These are phyloP conservation scores for Colletotrichum higginsianum DNA, from an alignment of 2,329 filamentous ascomycete genomes.

Conservation along the genomic window DNA sequence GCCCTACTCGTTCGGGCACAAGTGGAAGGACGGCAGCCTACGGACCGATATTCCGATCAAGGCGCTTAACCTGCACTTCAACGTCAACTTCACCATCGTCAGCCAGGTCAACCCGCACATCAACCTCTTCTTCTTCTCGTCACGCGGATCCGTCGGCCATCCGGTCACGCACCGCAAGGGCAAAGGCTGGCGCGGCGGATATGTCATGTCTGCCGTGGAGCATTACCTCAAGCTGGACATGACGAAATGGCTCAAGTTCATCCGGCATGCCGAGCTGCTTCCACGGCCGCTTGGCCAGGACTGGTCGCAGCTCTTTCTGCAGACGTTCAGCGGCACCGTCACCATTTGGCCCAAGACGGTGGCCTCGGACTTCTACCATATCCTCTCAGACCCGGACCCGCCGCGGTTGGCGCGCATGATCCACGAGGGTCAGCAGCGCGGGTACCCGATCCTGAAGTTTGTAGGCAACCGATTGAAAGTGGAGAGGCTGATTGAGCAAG, in stretches of 20 bases:
- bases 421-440: conserved; percentile 88
- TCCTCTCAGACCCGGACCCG: conserved; percentile 86
- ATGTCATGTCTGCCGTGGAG: conserved; percentile 91
- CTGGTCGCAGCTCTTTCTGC: conserved; percentile 97
- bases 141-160: conserved; percentile 89
- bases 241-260: conserved; percentile 97
- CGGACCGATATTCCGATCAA: conserved; percentile 96
- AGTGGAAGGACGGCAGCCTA: conserved; percentile 98
- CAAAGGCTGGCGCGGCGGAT: conserved; percentile 95
- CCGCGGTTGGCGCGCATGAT: conserved; percentile 88
- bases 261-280: conserved; percentile 91
- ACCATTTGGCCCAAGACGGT: conserved; percentile 94
- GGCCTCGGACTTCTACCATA: conserved; percentile 85
- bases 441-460: conserved; percentile 94
- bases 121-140: conserved; percentile 98
- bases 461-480: conserved; percentile 88
- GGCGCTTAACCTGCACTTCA: conserved; percentile 95
- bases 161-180: conserved; percentile 95
- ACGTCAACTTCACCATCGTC: conserved; percentile 97
- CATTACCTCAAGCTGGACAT: conserved; percentile 97
- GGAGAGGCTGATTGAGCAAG: conserved; percentile 78
- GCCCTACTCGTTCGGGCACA: conserved; percentile 97
- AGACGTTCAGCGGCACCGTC: conserved; percentile 93
- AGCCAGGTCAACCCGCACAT: conserved; percentile 95
- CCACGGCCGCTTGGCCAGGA: conserved; percentile 93